Percentiles rank a stretch among this genome's conserved stretches.
These are phyloP conservation scores for Hibiscus mutabilis DNA, from an alignment of 345 rosid species.

Conservation along the genomic window DNA sequence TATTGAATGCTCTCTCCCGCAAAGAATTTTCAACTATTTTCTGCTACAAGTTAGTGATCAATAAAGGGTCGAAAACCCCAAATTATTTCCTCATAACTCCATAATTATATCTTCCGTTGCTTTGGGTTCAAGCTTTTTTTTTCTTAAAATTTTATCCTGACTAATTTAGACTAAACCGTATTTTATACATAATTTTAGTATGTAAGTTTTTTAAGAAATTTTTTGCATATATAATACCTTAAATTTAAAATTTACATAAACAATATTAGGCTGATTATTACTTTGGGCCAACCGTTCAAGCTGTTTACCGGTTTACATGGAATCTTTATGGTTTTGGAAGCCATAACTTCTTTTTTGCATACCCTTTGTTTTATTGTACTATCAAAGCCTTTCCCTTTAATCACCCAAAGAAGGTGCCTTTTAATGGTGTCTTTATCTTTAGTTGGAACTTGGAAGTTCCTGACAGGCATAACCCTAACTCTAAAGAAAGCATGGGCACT, in stretches of 20 bases:
- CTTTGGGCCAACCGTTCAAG: neutral
- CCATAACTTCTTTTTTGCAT: neutral
- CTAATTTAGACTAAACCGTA: no score
- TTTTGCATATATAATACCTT: no score
- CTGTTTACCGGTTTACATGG: neutral
- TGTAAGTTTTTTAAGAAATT: no score
- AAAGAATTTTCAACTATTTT: neutral
- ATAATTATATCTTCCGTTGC: neutral
- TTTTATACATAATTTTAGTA: no score
- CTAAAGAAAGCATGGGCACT: constrained; percentile 9
- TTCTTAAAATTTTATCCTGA: no score
- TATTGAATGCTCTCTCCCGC: neutral
- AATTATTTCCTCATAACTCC: neutral
- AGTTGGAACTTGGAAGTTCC: constrained; percentile 23
- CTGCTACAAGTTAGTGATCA: neutral
- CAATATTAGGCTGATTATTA: no score
- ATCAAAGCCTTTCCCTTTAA: neutral
- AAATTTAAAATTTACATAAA: no score
- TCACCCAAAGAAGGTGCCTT: constrained; percentile 16
- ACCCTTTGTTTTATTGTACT: neutral
- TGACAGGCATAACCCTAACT: constrained; percentile 17
- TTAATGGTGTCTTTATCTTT: constrained; percentile 12
- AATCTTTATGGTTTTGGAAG: neutral
- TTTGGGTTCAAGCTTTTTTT: no score
- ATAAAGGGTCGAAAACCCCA: neutral